These are phyloP conservation scores for Fusarium domesticum DNA, from an alignment of 2,329 filamentous ascomycete genomes.

Conservation along the genomic window DNA sequence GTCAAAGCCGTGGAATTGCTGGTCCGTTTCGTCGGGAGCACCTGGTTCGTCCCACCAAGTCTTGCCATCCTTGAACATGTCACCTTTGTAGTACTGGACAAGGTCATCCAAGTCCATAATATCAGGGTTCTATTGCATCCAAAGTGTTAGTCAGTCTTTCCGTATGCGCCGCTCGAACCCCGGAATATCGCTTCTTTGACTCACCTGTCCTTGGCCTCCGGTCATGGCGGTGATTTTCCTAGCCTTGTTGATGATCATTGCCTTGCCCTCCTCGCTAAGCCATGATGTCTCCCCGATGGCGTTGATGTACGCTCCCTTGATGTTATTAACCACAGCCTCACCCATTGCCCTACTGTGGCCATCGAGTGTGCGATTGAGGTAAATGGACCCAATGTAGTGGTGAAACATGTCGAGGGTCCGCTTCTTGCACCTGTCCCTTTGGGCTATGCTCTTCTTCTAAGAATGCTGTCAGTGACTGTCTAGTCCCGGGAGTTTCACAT, in stretches of 20 bases:
- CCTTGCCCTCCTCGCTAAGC: slow-evolving; percentile 4
- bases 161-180: too few species aligned
- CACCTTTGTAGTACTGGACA: slow-evolving; percentile 5
- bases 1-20: too few species aligned
- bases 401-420: slow-evolving; percentile 9
- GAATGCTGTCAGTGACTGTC: too few species aligned
- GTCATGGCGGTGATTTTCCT: slow-evolving; percentile 1
- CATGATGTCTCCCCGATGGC: slow-evolving; percentile 7
- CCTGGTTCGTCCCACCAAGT: too few species aligned
- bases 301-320: slow-evolving; percentile 4
- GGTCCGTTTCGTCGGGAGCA: too few species aligned
- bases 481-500: too few species aligned
- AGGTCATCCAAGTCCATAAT: slow-evolving; percentile 3
- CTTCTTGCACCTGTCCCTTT: slow-evolving; percentile 1
- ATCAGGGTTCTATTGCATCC: slow-evolving; percentile 1
- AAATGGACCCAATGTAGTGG: slow-evolving; percentile 2
- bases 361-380: not conserved
- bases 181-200: too few species aligned
- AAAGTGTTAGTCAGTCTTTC: not conserved
- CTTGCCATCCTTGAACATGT: not conserved
- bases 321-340: not conserved
- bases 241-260: slow-evolving; percentile 4
- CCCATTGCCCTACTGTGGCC: not conserved
- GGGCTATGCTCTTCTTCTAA: too few species aligned
- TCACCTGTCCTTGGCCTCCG: slow-evolving; percentile 5